These are phyloP conservation scores for Patellaria atrata DNA, from an alignment of 495 filamentous ascomycete species.

Conservation along the genomic window DNA sequence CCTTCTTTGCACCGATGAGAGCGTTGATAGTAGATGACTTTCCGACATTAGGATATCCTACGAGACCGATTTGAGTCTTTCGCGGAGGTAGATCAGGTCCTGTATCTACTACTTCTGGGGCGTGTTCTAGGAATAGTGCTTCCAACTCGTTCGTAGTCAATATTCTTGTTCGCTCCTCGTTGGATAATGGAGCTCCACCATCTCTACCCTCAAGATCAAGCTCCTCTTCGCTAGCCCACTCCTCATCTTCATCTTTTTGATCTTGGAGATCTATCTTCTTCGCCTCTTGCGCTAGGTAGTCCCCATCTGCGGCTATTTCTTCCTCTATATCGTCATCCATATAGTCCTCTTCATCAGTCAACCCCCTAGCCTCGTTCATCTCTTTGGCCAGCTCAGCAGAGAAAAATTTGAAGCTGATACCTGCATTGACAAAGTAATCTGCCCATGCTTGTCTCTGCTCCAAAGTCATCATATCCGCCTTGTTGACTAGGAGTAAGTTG, in stretches of 20 bases:
- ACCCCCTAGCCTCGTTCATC: constrained; percentile 52
- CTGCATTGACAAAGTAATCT: constrained; percentile 64
- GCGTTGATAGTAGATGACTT: constrained; percentile 99
- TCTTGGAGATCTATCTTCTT: constrained; percentile 18
- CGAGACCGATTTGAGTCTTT: constrained; percentile 81
- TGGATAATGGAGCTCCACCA: constrained; percentile 16
- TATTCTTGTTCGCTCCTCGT: constrained; percentile 52
- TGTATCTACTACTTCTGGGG: constrained; percentile 28
- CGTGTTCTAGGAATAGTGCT: constrained; percentile 55
- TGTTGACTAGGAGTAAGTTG: constrained; percentile 91
- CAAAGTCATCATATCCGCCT: constrained; percentile 96
- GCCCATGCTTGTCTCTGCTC: constrained; percentile 80
- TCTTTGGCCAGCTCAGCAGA: constrained; percentile 86
- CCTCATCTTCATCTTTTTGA: constrained; percentile 27
- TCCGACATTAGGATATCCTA: constrained; percentile 97
- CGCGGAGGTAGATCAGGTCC: constrained; percentile 25
- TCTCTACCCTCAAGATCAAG: constrained; percentile 11
- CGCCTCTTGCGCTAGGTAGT: constrained; percentile 20
- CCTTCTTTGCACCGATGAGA: constrained; percentile 92
- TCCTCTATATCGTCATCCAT: constrained; percentile 28
- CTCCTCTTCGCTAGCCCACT: constrained; percentile 24
- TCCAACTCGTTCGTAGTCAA: constrained; percentile 87
- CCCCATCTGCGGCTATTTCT: constrained; percentile 17
- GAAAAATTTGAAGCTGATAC: constrained; percentile 88
- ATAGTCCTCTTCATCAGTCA: constrained; percentile 33